Conservation (phyloP, 2,329 filamentous ascomycete species). For the Zymoseptoria tritici region DNA sequence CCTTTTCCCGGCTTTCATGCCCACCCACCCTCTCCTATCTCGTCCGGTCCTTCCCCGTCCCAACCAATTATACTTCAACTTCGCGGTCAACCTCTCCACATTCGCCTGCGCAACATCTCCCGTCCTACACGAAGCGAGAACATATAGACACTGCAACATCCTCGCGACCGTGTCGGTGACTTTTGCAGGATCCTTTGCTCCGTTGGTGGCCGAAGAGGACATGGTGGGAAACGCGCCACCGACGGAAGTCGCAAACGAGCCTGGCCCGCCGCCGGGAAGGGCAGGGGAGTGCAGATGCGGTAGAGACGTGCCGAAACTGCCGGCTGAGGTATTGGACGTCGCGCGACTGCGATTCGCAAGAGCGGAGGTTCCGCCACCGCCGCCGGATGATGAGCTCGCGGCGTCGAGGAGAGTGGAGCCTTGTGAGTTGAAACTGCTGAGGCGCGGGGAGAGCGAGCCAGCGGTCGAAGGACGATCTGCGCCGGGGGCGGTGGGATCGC, state of each 20-base stretch:
- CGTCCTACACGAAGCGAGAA: conserved; percentile 69
- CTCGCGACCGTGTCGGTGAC: conserved; percentile 90
- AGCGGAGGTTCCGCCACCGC: conserved; percentile 31
- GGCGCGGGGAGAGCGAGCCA: conserved; percentile 64
- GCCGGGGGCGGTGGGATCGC: conserved; percentile 26
- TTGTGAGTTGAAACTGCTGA: conserved; percentile 74
- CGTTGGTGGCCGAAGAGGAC: conserved; percentile 16
- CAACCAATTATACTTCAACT: conserved; percentile 95
- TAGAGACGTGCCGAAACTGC: conserved; percentile 38
- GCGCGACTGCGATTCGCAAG: conserved; percentile 60
- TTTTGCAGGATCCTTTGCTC: conserved; percentile 48
- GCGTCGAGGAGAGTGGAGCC: conserved; percentile 70
- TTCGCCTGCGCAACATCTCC: conserved; percentile 67
- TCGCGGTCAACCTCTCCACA: conserved; percentile 75
- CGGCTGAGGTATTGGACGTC: conserved; percentile 68
- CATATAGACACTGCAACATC: conserved; percentile 93
- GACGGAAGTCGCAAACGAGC: conserved; percentile 16
- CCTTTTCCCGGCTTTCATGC: conserved; percentile 42
- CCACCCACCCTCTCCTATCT: conserved; percentile 84
- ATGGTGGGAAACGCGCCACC: conserved; percentile 2
- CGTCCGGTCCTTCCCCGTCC: conserved; percentile 81
- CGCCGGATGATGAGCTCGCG: conserved; percentile 41
- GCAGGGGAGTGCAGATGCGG: conserved; percentile 27
- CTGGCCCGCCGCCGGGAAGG: conserved; percentile 13
- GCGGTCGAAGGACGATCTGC: conserved; percentile 53